Conservation (phyloP, 306 rosid species). For the Carpinus fangiana region DNA sequence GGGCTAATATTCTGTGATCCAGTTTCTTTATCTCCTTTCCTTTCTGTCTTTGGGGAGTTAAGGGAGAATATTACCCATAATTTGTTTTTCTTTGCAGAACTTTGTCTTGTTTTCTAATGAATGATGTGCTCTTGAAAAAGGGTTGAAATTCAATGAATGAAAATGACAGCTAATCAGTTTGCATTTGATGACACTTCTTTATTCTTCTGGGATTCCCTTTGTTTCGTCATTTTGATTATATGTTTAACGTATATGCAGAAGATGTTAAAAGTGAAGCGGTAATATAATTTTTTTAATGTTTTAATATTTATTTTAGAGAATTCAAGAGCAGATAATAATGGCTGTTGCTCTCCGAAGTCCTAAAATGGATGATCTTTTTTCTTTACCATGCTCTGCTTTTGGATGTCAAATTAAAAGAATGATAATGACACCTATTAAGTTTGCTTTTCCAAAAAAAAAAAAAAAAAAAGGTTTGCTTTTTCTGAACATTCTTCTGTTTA, state of each 20-base stretch:
- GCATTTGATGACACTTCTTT: slow-evolving; percentile 14
- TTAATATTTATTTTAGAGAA: slow-evolving; percentile 7
- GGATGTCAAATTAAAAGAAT: slow-evolving; percentile 16
- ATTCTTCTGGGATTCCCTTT: slow-evolving; percentile 11
- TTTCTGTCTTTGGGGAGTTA: neutral
- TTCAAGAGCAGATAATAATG: neutral
- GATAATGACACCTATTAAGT: slow-evolving; percentile 23
- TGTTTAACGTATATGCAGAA: slow-evolving; percentile 15
- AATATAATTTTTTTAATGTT: neutral
- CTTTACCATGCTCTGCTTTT: neutral
- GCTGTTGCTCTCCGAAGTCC: neutral
- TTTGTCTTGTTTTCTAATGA: slow-evolving; percentile 9
- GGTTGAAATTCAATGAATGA: slow-evolving; percentile 27
- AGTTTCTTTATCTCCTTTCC: neutral
- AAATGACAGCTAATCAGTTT: slow-evolving; percentile 28
- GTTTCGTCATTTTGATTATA: slow-evolving; percentile 1
- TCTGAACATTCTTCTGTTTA: slow-evolving; percentile 9
- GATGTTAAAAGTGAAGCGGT: slow-evolving; percentile 13
- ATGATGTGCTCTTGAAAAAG: neutral
- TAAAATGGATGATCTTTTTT: neutral
- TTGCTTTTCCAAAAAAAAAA: neutral
- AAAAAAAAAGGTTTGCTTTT: neutral
- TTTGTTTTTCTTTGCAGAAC: slow-evolving; percentile 21
- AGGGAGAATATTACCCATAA: slow-evolving; percentile 19
- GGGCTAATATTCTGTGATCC: neutral